These are phyloP conservation scores for Coleophoma eucalyptorum DNA, from an alignment of 2,329 filamentous ascomycete genomes.

Conservation along the genomic window DNA sequence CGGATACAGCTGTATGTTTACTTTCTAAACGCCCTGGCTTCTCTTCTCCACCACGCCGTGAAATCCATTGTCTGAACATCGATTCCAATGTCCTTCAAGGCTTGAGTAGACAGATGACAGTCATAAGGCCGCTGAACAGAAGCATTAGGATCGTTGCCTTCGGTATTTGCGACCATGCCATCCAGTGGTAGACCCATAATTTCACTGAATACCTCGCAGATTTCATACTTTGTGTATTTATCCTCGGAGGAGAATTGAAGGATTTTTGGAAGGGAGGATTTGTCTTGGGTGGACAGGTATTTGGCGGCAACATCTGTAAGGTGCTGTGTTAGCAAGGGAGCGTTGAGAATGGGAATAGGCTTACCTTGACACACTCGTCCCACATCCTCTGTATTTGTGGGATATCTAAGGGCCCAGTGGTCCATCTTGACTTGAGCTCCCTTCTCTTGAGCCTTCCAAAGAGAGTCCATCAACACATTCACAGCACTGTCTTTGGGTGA, in stretches of 20 bases:
- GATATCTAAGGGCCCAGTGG: constrained; percentile 79
- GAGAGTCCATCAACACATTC: constrained; percentile 72
- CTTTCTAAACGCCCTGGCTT: constrained; percentile 50
- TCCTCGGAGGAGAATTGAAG: constrained; percentile 88
- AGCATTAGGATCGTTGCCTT: constrained; percentile 69
- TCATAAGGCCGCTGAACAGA: constrained; percentile 80
- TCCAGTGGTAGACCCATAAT: constrained; percentile 73
- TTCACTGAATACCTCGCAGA: constrained; percentile 72
- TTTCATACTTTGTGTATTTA: constrained; percentile 84
- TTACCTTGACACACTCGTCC: constrained; percentile 69
- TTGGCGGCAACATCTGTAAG: constrained; percentile 62
- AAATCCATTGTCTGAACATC: constrained; percentile 74
- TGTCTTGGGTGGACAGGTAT: constrained; percentile 52
- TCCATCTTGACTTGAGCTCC: constrained; percentile 71
- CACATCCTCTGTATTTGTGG: constrained; percentile 86
- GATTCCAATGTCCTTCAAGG: constrained; percentile 69
- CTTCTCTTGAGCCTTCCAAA: constrained; percentile 69
- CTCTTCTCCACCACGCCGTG: constrained; percentile 72
- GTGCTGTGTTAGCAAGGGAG: constrained; percentile 2
- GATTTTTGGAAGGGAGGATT: constrained; percentile 57
- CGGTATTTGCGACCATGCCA: constrained; percentile 64
- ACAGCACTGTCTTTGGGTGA: constrained; percentile 73
- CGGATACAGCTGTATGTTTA: constrained; percentile 5
- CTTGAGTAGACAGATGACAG: constrained; percentile 78
- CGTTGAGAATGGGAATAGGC: constrained; percentile 21